Evolutionary conservation across 805 yeast species (phyloP).

Genomic region (Wickerhamomyces hampshirensis): DNA sequence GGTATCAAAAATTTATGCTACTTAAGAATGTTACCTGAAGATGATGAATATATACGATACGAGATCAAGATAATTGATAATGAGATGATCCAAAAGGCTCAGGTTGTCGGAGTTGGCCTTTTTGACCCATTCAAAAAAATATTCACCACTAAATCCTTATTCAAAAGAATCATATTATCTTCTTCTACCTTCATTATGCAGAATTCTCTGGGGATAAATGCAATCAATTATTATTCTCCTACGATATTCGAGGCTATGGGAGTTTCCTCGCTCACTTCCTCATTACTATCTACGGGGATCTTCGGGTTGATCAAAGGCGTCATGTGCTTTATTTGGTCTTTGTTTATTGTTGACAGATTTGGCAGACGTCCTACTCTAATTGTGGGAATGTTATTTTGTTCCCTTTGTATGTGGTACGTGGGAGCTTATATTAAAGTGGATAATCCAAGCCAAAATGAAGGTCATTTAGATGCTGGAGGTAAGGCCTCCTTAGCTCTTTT

Average conservation of each 20-base stretch:
- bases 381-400: conserved; percentile 34
- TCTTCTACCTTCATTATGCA: conserved; percentile 38
- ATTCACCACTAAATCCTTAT: conserved; percentile 26
- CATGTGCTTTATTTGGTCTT: conserved; percentile 39
- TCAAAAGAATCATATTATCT: conserved; percentile 34
- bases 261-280: conserved; percentile 38
- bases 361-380: conserved; percentile 42
- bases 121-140: conserved; percentile 36
- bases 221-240: conserved; percentile 49
- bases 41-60: conserved; percentile 36
- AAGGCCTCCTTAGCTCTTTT: conserved; percentile 33
- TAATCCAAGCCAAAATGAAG: conserved; percentile 22
- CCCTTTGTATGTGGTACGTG: conserved; percentile 42
- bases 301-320: conserved; percentile 46
- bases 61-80: conserved; percentile 31
- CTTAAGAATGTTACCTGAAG: conserved; percentile 33
- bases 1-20: conserved; percentile 29
- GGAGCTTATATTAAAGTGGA: conserved; percentile 39
- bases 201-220: conserved; percentile 44
- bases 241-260: conserved; percentile 46
- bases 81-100: conserved; percentile 22
- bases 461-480: conserved; percentile 34
- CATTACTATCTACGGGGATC: conserved; percentile 47
- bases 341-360: conserved; percentile 40
- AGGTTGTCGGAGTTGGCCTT: conserved; percentile 32